Percentiles rank a stretch among this genome's conserved stretches.
These are phyloP conservation scores for Chrysoporthe austroafricana DNA, from an alignment of 2,329 filamentous ascomycete genomes.

Conservation along the genomic window DNA sequence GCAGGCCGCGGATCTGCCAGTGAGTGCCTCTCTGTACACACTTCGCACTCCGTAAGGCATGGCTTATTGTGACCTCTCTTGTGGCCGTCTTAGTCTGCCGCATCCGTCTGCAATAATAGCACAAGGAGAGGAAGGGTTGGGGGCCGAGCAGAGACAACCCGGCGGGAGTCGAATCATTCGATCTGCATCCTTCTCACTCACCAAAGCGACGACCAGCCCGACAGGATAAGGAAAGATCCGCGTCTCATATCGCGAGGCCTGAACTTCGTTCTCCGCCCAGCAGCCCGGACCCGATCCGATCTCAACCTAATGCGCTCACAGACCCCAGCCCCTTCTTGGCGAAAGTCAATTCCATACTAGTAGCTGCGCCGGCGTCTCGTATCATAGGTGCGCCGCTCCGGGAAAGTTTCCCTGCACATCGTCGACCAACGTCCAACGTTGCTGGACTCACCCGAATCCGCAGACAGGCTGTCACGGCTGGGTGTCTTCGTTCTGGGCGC, in stretches of 20 bases:
- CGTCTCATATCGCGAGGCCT: neutral
- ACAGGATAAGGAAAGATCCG: neutral
- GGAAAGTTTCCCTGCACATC: neutral
- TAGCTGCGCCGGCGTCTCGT: neutral
- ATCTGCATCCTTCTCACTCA: neutral
- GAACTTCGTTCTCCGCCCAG: neutral
- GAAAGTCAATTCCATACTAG: neutral
- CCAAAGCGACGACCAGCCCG: neutral
- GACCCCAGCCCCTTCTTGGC: neutral
- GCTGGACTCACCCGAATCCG: neutral
- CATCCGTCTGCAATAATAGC: neutral
- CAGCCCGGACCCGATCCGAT: neutral
- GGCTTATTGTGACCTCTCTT: too few relatives aligned
- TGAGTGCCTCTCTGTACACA: too few relatives aligned
- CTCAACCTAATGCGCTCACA: neutral
- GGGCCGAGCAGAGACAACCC: neutral
- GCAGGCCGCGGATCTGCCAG: too few relatives aligned
- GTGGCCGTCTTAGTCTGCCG: too few relatives aligned
- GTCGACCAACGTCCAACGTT: neutral
- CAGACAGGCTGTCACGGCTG: neutral
- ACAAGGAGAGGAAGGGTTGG: neutral
- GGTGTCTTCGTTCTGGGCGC: neutral
- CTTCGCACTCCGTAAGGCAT: too few relatives aligned
- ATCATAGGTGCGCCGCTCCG: neutral
- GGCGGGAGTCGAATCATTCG: neutral